Percentiles rank a stretch among this genome's conserved stretches.
These are phyloP conservation scores for Paracorniculantispora psalliotae DNA, from an alignment of 2,329 filamentous ascomycete species.

Conservation along the genomic window DNA sequence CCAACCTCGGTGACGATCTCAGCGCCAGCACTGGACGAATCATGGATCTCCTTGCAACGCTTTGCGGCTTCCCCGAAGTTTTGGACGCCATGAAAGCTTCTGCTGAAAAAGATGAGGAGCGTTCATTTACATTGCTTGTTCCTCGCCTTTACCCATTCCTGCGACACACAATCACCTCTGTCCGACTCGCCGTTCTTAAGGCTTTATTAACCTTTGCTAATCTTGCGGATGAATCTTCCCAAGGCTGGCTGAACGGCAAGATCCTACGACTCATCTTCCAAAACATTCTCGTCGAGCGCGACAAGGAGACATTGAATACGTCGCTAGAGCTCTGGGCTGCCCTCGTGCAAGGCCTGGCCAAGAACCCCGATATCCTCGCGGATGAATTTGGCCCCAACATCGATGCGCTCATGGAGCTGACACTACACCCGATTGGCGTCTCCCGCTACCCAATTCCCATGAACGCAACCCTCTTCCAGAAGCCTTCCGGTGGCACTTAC, in stretches of 20 bases:
- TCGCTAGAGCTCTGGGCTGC: constrained; percentile 86
- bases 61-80: constrained; percentile 91
- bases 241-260: constrained; percentile 88
- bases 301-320: constrained; percentile 72
- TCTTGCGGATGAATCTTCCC: constrained; percentile 71
- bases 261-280: constrained; percentile 88
- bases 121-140: constrained; percentile 88
- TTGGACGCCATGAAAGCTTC: constrained; percentile 90
- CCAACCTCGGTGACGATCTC: constrained; percentile 92
- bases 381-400: constrained; percentile 71
- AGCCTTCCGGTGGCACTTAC: constrained; percentile 85
- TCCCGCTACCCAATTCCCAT: constrained; percentile 87
- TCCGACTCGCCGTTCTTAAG: constrained; percentile 87
- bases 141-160: constrained; percentile 94
- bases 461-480: constrained; percentile 84
- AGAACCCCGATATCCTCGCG: constrained; percentile 59
- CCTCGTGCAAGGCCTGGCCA: constrained; percentile 64
- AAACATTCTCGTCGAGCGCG: constrained; percentile 89
- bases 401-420: constrained; percentile 75
- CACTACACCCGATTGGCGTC: constrained; percentile 87
- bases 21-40: constrained; percentile 97
- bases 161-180: constrained; percentile 93
- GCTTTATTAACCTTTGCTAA: constrained; percentile 90
- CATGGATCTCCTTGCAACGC: constrained; percentile 94
- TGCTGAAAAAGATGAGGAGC: constrained; percentile 73